Conservation (phyloP, 441 rosid species). For the Pelargonium australe region DNA sequence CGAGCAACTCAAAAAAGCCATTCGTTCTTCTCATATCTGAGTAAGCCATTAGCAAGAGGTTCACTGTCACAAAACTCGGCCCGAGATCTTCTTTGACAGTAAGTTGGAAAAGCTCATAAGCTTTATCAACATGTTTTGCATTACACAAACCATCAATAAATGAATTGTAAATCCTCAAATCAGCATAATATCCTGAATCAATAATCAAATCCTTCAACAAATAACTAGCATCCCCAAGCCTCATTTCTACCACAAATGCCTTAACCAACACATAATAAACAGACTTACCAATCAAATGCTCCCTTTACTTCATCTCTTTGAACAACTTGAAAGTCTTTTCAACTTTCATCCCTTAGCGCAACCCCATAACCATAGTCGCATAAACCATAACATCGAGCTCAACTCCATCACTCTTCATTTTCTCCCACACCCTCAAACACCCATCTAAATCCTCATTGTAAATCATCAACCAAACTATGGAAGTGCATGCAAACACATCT, state of each 20-base stretch:
- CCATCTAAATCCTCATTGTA: constrained; percentile 60
- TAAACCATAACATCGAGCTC: constrained; percentile 85
- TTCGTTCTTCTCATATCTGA: constrained; percentile 48
- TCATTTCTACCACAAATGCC: constrained; percentile 57
- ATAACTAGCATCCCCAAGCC: constrained; percentile 60
- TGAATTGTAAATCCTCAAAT: constrained; percentile 70
- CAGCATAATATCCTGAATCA: constrained; percentile 80
- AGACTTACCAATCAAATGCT: constrained; percentile 60
- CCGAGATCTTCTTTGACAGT: constrained; percentile 55
- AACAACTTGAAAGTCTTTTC: constrained; percentile 57
- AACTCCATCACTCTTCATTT: constrained; percentile 61
- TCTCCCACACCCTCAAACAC: constrained; percentile 70
- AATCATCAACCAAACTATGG: constrained; percentile 59
- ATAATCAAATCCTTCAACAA: constrained; percentile 75
- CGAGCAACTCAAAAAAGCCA: constrained; percentile 47
- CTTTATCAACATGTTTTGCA: constrained; percentile 57
- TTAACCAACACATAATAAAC: constrained; percentile 57
- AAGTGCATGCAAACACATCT: constrained; percentile 81
- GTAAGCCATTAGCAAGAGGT: constrained; percentile 58
- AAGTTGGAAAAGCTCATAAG: constrained; percentile 53
- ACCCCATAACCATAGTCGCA: constrained; percentile 54
- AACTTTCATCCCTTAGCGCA: constrained; percentile 58
- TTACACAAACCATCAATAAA: constrained; percentile 70
- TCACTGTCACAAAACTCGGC: constrained; percentile 56
- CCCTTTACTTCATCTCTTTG: constrained; percentile 68